A percentile compares a stretch with the other conserved stretches of the same genome.
Conservation (phyloP, 148 eudicot species). For the Dianthus caryophyllus region DNA sequence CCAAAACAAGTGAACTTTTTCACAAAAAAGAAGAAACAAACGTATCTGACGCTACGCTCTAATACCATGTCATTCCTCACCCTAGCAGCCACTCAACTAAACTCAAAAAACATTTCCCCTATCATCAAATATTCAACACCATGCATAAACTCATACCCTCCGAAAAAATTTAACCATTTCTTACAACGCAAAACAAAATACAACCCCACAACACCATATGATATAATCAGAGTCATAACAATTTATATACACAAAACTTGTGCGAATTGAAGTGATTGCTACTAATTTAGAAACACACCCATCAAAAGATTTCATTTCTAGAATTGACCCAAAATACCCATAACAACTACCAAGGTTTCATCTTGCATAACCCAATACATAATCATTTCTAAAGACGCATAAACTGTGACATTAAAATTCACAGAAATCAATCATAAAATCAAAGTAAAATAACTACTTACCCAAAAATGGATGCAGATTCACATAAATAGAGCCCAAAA, state of each 20-base stretch:
- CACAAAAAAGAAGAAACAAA: too few relatives aligned
- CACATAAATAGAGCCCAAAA: constrained; percentile 13
- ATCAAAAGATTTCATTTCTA: constrained; percentile 11
- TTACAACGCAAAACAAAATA: not conserved
- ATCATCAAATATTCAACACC: too few relatives aligned
- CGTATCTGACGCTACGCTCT: too few relatives aligned
- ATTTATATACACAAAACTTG: too few relatives aligned
- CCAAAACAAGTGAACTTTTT: too few relatives aligned
- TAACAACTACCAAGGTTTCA: not conserved
- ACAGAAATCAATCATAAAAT: not conserved
- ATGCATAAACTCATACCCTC: not conserved
- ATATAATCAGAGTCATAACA: not conserved
- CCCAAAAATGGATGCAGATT: constrained; percentile 8
- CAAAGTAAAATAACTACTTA: not conserved
- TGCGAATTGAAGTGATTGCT: too few relatives aligned
- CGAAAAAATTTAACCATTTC: not conserved
- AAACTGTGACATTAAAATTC: not conserved
- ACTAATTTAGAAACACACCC: constrained; percentile 11
- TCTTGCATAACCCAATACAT: not conserved
- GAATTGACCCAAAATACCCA: not conserved
- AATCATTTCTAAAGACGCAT: constrained; percentile 8
- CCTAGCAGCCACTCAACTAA: too few relatives aligned
- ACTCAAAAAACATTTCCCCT: too few relatives aligned
- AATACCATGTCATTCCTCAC: too few relatives aligned
- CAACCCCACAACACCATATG: not conserved